These are phyloP conservation scores for Saposhnikovia divaricata DNA, from an alignment of 129 eudicot genomes.

Conservation along the genomic window DNA sequence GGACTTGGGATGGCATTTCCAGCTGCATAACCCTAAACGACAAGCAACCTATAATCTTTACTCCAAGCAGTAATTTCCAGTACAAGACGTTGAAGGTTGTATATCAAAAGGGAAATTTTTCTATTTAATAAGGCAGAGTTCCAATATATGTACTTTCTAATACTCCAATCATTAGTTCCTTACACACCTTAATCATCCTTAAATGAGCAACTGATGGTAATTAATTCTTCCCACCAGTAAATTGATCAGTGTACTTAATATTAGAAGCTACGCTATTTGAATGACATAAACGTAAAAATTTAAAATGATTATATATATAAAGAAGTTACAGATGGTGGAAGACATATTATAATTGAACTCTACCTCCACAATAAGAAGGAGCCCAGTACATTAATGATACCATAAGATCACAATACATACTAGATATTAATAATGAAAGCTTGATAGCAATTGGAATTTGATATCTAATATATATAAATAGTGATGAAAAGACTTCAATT, in stretches of 20 bases:
- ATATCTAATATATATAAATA: background rate
- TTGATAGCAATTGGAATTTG: background rate
- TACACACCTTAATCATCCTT: background rate
- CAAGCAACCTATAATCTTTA: slow-evolving; percentile 11
- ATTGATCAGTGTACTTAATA: background rate
- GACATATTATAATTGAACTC: background rate
- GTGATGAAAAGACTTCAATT: background rate
- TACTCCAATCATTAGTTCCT: background rate
- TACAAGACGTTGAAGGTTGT: background rate
- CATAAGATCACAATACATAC: background rate
- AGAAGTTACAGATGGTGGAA: background rate
- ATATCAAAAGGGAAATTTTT: background rate
- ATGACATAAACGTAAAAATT: background rate
- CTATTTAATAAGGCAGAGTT: background rate
- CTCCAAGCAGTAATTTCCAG: slow-evolving; percentile 2
- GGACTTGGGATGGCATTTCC: slow-evolving; percentile 95
- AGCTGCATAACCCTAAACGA: slow-evolving; percentile 88
- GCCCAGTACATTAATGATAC: background rate
- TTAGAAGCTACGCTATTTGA: background rate
- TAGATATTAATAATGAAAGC: background rate
- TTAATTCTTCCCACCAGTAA: background rate
- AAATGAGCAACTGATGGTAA: background rate
- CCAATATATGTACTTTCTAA: background rate
- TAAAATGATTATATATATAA: background rate
- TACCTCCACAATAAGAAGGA: background rate